Evolutionary conservation across 2,329 filamentous ascomycete species (phyloP).

Genomic region (Colletotrichum tofieldiae): DNA sequence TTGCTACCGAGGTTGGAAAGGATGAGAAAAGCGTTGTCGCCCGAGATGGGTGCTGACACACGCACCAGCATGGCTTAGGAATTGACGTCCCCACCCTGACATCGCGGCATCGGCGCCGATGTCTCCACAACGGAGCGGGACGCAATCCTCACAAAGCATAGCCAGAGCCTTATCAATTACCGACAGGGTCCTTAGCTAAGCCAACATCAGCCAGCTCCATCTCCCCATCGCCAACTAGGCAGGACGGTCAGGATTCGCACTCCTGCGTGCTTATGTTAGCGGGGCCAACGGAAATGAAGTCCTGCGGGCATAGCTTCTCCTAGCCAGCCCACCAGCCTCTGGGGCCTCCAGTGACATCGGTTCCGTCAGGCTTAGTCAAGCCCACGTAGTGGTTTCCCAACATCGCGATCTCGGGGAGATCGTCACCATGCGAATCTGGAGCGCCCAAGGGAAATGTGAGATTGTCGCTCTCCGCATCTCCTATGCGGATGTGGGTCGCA

Average conservation of each 20-base stretch:
- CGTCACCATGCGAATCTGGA: background rate
- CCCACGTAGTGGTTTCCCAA: conserved; percentile 11
- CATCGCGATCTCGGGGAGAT: background rate
- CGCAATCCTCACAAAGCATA: conserved; percentile 30
- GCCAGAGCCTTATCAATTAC: conserved; percentile 26
- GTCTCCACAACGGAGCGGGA: conserved; percentile 36
- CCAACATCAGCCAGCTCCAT: conserved; percentile 7
- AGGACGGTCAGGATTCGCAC: background rate
- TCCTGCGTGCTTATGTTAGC: background rate
- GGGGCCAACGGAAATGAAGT: conserved; percentile 11
- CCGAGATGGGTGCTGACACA: conserved; percentile 34
- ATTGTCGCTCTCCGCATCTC: conserved; percentile 22
- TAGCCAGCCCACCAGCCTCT: background rate
- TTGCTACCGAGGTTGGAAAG: too few species aligned
- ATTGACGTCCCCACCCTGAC: conserved; percentile 13
- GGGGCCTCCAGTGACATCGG: background rate
- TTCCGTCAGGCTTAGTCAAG: conserved; percentile 37
- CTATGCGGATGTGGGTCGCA: conserved; percentile 1
- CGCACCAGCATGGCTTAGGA: conserved; percentile 12
- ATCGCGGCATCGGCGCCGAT: conserved; percentile 3
- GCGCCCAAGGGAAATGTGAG: background rate
- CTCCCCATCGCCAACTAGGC: background rate
- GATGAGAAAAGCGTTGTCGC: background rate
- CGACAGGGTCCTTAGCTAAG: conserved; percentile 37
- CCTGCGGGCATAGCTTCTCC: background rate